These are phyloP conservation scores for Vigna hirtella DNA, from an alignment of 306 rosid genomes.

Conservation along the genomic window DNA sequence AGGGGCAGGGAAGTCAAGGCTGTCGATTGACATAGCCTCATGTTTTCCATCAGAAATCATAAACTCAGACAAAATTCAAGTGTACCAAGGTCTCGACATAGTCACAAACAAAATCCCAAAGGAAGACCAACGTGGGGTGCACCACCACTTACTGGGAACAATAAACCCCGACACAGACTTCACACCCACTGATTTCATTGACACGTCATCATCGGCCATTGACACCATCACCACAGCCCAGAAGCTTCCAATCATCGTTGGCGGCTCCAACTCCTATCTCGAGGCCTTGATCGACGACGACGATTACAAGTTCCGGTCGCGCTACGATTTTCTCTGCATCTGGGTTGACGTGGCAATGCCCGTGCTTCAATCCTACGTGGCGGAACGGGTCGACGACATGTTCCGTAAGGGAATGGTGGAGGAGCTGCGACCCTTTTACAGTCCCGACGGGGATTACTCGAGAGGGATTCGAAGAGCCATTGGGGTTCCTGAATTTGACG, in stretches of 20 bases:
- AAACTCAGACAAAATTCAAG: conserved; percentile 93
- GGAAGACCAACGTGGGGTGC: conserved; percentile 70
- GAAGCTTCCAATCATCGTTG: conserved; percentile 78
- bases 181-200: conserved; percentile 57
- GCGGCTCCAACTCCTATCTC: conserved; percentile 86
- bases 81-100: conserved; percentile 75
- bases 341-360: conserved; percentile 78
- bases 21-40: conserved; percentile 76
- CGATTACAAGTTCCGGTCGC: conserved; percentile 55
- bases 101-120: conserved; percentile 75
- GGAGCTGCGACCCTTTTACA: conserved; percentile 59
- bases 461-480: conserved; percentile 77
- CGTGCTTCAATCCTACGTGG: conserved; percentile 56
- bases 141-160: conserved; percentile 81
- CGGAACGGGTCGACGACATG: conserved; percentile 75
- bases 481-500: conserved; percentile 85
- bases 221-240: conserved; percentile 51
- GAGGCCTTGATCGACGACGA: conserved; percentile 72
- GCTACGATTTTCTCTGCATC: conserved; percentile 68
- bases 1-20: conserved; percentile 84
- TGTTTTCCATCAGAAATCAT: conserved; percentile 70
- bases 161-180: conserved; percentile 63
- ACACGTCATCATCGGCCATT: conserved; percentile 48
- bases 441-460: conserved; percentile 58
- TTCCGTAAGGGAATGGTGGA: conserved; percentile 64